phyloP scores from a whole-genome alignment of 169 alveolate genomes.

The Eimeria mitis region DNA sequence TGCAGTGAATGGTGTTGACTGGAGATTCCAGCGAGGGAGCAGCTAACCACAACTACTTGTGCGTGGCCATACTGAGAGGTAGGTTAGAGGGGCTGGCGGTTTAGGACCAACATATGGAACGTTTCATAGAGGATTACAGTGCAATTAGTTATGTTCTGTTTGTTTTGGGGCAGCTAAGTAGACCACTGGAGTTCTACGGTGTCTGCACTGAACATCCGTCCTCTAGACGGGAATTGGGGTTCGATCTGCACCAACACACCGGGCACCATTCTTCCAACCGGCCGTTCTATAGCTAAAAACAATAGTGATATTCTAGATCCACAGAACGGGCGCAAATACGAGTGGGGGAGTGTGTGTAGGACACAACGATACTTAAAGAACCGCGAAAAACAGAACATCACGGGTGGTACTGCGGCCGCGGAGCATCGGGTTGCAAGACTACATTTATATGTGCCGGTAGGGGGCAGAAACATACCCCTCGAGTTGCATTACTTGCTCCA shows the following conservation, averaged over 20 bases:
- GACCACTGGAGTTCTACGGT: neutral
- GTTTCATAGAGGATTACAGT: neutral
- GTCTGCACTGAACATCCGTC: neutral
- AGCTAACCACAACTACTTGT: neutral
- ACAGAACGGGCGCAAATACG: neutral
- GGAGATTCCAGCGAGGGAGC: neutral
- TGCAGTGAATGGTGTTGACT: neutral
- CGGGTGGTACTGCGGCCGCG: neutral
- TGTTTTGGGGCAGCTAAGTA: neutral
- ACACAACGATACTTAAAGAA: neutral
- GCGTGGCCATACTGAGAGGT: neutral
- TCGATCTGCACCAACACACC: slow-evolving; percentile 35
- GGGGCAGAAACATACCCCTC: neutral
- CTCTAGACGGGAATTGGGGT: neutral
- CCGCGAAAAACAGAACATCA: neutral
- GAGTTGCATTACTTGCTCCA: neutral
- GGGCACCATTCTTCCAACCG: neutral
- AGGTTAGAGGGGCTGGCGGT: neutral
- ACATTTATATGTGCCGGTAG: neutral
- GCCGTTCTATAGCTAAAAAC: neutral
- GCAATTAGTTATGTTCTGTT: neutral
- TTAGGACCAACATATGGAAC: neutral
- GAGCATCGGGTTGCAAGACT: neutral
- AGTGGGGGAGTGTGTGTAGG: neutral
- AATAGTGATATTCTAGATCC: neutral